Percentiles rank a stretch among this genome's conserved stretches.
phyloP scores from a whole-genome alignment of 768 basidiomycete species.

The Suillus placidus region DNA sequence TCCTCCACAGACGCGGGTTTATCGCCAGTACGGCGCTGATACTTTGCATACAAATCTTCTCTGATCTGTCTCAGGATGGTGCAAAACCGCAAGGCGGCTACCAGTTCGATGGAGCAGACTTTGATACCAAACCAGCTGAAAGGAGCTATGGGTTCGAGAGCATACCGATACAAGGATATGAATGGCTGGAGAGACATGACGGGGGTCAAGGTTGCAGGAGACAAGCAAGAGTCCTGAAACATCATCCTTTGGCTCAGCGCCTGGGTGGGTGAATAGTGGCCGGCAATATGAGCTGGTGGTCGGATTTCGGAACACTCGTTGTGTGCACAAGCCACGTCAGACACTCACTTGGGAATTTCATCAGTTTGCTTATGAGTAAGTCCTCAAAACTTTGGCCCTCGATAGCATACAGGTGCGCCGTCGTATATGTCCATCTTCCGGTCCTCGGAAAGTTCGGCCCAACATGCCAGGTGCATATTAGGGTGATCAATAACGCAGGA shows the following conservation, averaged over 20 bases:
- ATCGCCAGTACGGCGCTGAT: constrained; percentile 41
- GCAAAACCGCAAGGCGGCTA: constrained; percentile 72
- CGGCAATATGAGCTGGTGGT: neutral
- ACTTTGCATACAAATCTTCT: constrained; percentile 49
- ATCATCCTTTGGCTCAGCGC: neutral
- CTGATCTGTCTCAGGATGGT: constrained; percentile 67
- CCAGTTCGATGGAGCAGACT: constrained; percentile 67
- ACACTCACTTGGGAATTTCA: neutral
- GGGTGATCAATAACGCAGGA: constrained; percentile 29
- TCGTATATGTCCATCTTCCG: constrained; percentile 9
- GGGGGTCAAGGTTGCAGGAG: neutral
- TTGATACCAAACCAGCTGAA: constrained; percentile 67
- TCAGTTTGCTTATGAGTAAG: neutral
- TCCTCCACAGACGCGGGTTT: constrained; percentile 42
- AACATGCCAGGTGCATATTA: neutral
- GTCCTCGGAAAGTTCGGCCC: constrained; percentile 16
- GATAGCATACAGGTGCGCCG: neutral
- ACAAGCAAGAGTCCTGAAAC: neutral
- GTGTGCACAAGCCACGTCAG: neutral
- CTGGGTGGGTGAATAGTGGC: neutral
- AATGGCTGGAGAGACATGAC: constrained; percentile 43
- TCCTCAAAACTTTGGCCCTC: neutral
- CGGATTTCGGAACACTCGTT: neutral
- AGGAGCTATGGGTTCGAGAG: constrained; percentile 61
- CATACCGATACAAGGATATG: constrained; percentile 51